Base-by-base conservation (phyloP, 78 protist species). In the Bodo saltans region DNA sequence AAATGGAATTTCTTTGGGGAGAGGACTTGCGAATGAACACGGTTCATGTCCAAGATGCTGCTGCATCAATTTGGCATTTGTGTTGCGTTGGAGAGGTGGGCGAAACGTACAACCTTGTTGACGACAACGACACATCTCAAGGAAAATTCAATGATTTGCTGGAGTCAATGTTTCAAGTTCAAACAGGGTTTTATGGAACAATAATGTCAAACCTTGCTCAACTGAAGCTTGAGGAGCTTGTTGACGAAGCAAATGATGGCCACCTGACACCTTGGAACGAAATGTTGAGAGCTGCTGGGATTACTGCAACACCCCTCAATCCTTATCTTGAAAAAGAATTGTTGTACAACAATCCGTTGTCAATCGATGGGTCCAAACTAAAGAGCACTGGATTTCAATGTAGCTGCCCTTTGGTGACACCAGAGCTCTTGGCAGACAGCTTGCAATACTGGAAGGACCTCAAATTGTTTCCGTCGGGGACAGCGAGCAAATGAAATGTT, bases 21-120 rank as follows among this genome's bases (percentile, higher is more conserved):
- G 84, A 79, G 42, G 95, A 93, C 42, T 89, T 96, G 42, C 67
- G 79, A 37, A 70, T 91, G 71, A 89, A 95, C 90, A 97, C 99
- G 12, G 97, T 97, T 34, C 99, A 97, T 32, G 97, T 95, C 27
- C 25, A 4, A 3, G 99, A 97, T 87, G 99, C 95, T 8, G 83
- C 81, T 74, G 68, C 85, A 11, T 98, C 97, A 12, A 42, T 92
- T 60, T 91, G 92, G 93, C 83, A 78, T 68, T 38, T 93, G 35
- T n/a, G n/a, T n/a, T 3, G 82, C 72, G 68, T 39, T 39, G 32
- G 69, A 1, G 96, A 92, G 29, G 30, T 27, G 35, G 97, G 97
- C 32, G 88, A 87, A 34, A 41, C 92, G 33, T 96, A 88, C 92
- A 95, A 95, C 83, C 86, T 95, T 30, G 87, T 92, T 1, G 98